Evolutionary conservation across 805 yeast species (phyloP).

Genomic region (Metschnikowia colocasiae): DNA sequence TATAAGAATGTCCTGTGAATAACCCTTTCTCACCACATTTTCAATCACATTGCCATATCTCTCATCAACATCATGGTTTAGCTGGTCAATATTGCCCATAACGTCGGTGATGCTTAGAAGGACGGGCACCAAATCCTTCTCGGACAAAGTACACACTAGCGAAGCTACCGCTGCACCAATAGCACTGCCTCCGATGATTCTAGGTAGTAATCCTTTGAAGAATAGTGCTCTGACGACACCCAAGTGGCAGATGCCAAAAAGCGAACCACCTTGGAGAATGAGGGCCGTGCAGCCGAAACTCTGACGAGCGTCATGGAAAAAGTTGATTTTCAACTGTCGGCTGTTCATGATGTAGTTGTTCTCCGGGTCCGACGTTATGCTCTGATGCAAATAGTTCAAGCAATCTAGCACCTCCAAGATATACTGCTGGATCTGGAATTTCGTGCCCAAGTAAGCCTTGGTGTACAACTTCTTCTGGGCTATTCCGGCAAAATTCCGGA

Average conservation of each 20-base stretch:
- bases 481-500: constrained; percentile 90
- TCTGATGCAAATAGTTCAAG: constrained; percentile 55
- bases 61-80: constrained; percentile 54
- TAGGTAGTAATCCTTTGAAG: constrained; percentile 70
- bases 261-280: constrained; percentile 89
- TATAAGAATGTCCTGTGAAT: constrained; percentile 78
- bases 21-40: constrained; percentile 72
- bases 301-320: constrained; percentile 82
- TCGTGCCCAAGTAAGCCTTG: constrained; percentile 84
- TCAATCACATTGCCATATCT: constrained; percentile 68
- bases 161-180: constrained; percentile 94
- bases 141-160: constrained; percentile 68
- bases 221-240: constrained; percentile 89
- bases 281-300: constrained; percentile 89
- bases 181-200: constrained; percentile 86
- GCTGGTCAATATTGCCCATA: constrained; percentile 42
- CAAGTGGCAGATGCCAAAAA: constrained; percentile 89
- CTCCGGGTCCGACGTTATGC: constrained; percentile 27
- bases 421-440: constrained; percentile 81
- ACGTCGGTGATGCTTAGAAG: constrained; percentile 37
- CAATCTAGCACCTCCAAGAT: constrained; percentile 71
- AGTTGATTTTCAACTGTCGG: constrained; percentile 61
- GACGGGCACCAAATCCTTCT: constrained; percentile 56
- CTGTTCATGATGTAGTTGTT: constrained; percentile 40
- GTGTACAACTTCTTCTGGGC: constrained; percentile 74